Evolutionary conservation across 176 grass and related monocot genomes (phyloP).

Genomic region (Puya raimondii): DNA sequence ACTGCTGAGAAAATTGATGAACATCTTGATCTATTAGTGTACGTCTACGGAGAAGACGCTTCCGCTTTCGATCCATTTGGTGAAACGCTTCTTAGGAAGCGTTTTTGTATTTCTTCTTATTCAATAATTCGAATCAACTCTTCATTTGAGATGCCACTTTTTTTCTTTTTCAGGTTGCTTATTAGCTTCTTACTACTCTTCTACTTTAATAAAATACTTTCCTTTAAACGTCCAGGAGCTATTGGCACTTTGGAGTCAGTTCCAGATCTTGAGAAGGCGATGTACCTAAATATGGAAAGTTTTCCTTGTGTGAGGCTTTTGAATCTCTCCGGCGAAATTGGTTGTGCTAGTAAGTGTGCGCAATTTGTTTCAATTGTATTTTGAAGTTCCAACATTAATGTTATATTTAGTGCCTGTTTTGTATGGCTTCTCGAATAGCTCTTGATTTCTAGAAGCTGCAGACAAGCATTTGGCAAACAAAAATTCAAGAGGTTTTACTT

Average conservation of each 20-base stretch:
- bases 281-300: constrained; percentile 76
- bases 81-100: too few relatives aligned
- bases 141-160: too few relatives aligned
- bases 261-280: constrained; percentile 90
- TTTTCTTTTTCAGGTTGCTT: too few relatives aligned
- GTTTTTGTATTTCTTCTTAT: too few relatives aligned
- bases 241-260: constrained; percentile 57
- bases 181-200: neutral
- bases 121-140: too few relatives aligned
- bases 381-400: neutral
- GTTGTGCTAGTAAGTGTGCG: constrained; percentile 81
- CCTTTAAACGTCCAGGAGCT: constrained; percentile 34
- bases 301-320: constrained; percentile 86
- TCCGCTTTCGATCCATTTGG: too few relatives aligned
- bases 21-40: neutral
- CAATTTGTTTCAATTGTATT: constrained; percentile 2
- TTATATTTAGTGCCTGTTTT: too few relatives aligned
- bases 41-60: neutral
- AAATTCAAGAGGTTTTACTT: too few relatives aligned
- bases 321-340: constrained; percentile 89
- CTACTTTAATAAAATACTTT: neutral
- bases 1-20: neutral
- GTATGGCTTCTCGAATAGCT: too few relatives aligned
- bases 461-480: too few relatives aligned
- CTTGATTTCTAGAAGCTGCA: too few relatives aligned